These are phyloP conservation scores for Nicotiana undulata DNA, from an alignment of 257 asterid species.

Conservation along the genomic window DNA sequence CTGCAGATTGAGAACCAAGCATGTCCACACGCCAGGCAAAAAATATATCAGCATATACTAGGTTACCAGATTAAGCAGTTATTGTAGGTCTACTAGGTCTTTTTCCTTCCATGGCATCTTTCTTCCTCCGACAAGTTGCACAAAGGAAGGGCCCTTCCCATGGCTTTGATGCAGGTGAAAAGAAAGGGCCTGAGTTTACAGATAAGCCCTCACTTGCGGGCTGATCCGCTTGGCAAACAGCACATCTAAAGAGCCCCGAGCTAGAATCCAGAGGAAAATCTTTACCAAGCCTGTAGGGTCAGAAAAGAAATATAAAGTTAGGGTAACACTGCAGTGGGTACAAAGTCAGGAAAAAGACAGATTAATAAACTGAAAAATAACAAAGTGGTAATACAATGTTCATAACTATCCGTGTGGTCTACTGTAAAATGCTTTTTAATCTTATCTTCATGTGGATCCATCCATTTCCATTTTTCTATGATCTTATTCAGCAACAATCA, in stretches of 20 bases:
- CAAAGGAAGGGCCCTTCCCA: conserved; percentile 99
- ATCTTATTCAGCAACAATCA: not conserved
- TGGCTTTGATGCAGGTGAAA: conserved; percentile 87
- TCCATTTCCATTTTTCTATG: not conserved
- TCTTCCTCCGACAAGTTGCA: conserved; percentile 77
- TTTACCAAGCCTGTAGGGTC: conserved; percentile 73
- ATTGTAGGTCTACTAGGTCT: conserved; percentile 42
- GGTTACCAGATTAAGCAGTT: conserved; percentile 36
- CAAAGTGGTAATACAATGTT: not conserved
- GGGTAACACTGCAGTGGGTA: not conserved
- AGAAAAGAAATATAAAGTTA: not conserved
- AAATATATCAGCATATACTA: conserved; percentile 30
- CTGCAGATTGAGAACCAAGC: conserved; percentile 28
- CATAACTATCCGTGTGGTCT: not conserved
- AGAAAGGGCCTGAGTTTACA: conserved; percentile 79
- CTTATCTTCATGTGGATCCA: not conserved
- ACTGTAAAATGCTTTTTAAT: not conserved
- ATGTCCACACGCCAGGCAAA: conserved; percentile 36
- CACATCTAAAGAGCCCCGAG: conserved; percentile 86
- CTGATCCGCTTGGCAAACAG: conserved; percentile 90
- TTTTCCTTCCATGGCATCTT: conserved; percentile 96
- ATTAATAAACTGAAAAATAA: not conserved
- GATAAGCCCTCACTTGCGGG: conserved; percentile 76
- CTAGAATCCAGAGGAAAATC: conserved; percentile 69
- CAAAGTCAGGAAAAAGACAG: not conserved